These are phyloP conservation scores for Tolypocladium ovalisporum DNA, from an alignment of 2,329 filamentous ascomycete species.

Conservation along the genomic window DNA sequence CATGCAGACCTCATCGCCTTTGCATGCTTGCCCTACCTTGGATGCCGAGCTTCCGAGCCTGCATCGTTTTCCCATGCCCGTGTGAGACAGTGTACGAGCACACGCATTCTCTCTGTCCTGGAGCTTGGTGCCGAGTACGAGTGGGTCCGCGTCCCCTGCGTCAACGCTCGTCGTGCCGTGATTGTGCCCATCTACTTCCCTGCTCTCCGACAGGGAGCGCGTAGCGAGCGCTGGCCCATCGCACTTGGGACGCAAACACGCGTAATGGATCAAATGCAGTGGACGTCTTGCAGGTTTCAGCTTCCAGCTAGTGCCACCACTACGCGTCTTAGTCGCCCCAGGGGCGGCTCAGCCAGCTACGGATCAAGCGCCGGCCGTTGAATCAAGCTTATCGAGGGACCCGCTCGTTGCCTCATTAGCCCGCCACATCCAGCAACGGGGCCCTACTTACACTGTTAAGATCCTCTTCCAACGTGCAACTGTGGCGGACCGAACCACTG, in stretches of 20 bases:
- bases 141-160: too few relatives aligned
- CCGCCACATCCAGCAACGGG: too few relatives aligned
- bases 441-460: too few relatives aligned
- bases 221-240: too few relatives aligned
- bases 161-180: too few relatives aligned
- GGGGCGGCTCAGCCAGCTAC: background rate
- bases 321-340: background rate
- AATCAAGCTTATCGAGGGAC: background rate
- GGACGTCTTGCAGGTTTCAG: too few relatives aligned
- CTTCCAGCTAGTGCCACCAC: background rate
- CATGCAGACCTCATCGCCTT: background rate
- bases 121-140: background rate
- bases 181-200: too few relatives aligned
- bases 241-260: background rate
- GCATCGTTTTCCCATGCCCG: background rate
- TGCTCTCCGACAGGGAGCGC: too few relatives aligned
- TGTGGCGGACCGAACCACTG: too few relatives aligned
- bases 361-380: background rate
- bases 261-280: background rate
- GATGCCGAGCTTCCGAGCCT: background rate
- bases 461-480: too few relatives aligned
- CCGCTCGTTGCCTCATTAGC: too few relatives aligned
- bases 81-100: background rate
- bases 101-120: too few relatives aligned
- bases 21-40: background rate